Evolutionary conservation across 2,329 filamentous ascomycete species (phyloP).

Genomic region (Coleophoma cylindrospora): DNA sequence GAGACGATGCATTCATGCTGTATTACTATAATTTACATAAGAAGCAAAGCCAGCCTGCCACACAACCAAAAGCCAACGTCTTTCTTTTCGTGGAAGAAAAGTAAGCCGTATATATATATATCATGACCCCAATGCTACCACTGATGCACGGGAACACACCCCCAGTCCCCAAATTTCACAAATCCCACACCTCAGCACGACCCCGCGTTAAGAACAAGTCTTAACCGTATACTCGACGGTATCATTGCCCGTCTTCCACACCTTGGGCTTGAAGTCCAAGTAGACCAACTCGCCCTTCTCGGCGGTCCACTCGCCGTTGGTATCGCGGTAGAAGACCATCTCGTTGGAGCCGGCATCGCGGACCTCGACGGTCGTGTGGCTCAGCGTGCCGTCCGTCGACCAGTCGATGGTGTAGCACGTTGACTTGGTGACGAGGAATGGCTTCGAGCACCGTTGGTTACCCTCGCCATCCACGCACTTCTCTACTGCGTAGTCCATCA

Average conservation of each 20-base stretch:
- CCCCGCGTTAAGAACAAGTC: constrained; percentile 18
- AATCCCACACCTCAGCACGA: too few relatives aligned
- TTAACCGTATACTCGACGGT: constrained; percentile 38
- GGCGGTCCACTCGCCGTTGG: constrained; percentile 38
- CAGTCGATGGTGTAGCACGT: constrained; percentile 37
- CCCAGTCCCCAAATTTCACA: too few relatives aligned
- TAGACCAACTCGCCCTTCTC: constrained; percentile 40
- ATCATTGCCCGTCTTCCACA: constrained; percentile 36
- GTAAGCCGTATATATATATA: too few relatives aligned
- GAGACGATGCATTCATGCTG: too few relatives aligned
- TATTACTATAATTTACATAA: too few relatives aligned
- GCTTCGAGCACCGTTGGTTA: constrained; percentile 33
- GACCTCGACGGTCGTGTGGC: constrained; percentile 35
- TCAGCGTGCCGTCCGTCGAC: constrained; percentile 33
- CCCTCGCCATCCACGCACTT: constrained; percentile 34
- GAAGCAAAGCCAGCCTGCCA: too few relatives aligned
- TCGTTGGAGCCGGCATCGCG: constrained; percentile 32
- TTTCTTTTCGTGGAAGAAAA: too few relatives aligned
- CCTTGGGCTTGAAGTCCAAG: constrained; percentile 40
- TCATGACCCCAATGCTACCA: too few relatives aligned
- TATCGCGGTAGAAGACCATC: constrained; percentile 39
- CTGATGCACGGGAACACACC: too few relatives aligned
- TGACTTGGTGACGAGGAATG: constrained; percentile 32
- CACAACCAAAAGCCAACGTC: too few relatives aligned
- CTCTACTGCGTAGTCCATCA: constrained; percentile 37